A percentile compares a stretch with the other conserved stretches of the same genome.
Conservation (phyloP, 306 rosid genomes). For the barrel medic (Medicago truncatula) region MtrunA17r5.0-ANR NC_053042.1:31084001-31084500, state of each 20-base stretch:
- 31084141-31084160: too few species aligned
- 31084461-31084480: neutral
- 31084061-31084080: too few species aligned
- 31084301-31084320: slow-evolving; percentile 27
- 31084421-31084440: neutral
- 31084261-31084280: neutral
- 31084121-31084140: too few species aligned
- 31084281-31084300: neutral
- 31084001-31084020: too few species aligned
- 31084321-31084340: slow-evolving; percentile 38
- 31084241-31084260: neutral
- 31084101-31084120: too few species aligned
- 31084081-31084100: too few species aligned
- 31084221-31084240: neutral
- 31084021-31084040: too few species aligned
- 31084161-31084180: too few species aligned
- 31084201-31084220: neutral
- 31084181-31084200: too few species aligned
- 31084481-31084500: neutral
- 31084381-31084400: neutral
- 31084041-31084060: too few species aligned
- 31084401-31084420: neutral
- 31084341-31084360: slow-evolving; percentile 5
- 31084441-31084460: slow-evolving; percentile 10
- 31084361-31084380: neutral